Base-by-base conservation (phyloP, 331 rosid species). In the Phaseolus coccineus region DNA sequence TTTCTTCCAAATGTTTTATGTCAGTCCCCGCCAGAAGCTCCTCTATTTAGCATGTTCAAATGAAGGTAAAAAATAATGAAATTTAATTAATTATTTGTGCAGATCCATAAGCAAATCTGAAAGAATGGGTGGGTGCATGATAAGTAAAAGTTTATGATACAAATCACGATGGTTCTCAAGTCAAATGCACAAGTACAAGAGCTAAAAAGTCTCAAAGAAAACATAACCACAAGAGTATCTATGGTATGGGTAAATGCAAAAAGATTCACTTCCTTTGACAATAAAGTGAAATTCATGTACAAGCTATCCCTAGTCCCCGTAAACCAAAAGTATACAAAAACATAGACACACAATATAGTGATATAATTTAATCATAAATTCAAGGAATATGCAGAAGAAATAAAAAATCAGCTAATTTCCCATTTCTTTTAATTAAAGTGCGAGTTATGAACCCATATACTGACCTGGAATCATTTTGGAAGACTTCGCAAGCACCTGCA, bases 381-480 rank as follows among this genome's bases (percentile, higher is more conserved):
- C 19, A 33, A 56, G 61, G 50, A 8, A 25, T 57, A 27, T 13
- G 31, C 53, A 78, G 78, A 77, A 24, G 39, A 59, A 35, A 76
- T 15, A 14, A 52, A 68, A 69, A 0, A 33, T 73, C 58, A 62
- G 67, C 27, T 27, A 74, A n/a, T 8, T 75, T 30, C 51, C 39
- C 12, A 22, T 24, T 25, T 67, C 63, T 71, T 53, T 27, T 71
- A 5, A 57, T 8, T 66, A 51, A 65, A 71, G 72, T 40, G 44
- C 61, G 62, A 73, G 67, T 22, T 73, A 19, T 19, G 22, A 19
- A 19, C 22, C 22, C 70, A 31, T 53, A 19, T 68, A 81, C 97
- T 80, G 55, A 93, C 98, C 98, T 87, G 98, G 99, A 83, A 96
- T 96, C 99, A 93, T 96, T 87, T 96, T 96, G 8, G 99, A 96